Conservation (phyloP, 371 early-diverging fungal species). For the Blyttiomyces sp. region DNA sequence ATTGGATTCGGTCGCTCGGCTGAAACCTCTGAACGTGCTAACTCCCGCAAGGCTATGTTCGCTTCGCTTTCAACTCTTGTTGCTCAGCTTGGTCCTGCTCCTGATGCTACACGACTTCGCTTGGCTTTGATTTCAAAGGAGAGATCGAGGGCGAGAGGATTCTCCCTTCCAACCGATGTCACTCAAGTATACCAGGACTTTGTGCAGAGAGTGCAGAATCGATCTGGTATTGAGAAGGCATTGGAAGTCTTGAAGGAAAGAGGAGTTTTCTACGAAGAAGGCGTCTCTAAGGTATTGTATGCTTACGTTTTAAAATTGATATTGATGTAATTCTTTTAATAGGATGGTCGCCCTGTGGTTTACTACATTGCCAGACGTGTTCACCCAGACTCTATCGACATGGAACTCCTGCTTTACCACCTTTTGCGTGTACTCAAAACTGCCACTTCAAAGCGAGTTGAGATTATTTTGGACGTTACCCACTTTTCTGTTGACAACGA, state of each 20-base stretch:
- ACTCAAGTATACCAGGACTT: slow-evolving; percentile 1
- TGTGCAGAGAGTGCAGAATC: slow-evolving; percentile 17
- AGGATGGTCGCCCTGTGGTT: slow-evolving; percentile 68
- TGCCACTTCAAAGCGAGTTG: slow-evolving; percentile 59
- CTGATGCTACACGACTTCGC: slow-evolving; percentile 49
- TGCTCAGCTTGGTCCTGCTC: slow-evolving; percentile 81
- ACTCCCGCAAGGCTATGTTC: slow-evolving; percentile 34
- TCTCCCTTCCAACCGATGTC: background rate
- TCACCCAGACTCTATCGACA: slow-evolving; percentile 72
- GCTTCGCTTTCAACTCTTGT: slow-evolving; percentile 76
- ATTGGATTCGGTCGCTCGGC: too few species aligned
- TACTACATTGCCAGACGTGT: slow-evolving; percentile 81
- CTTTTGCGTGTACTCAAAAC: slow-evolving; percentile 54
- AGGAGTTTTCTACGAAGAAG: slow-evolving; percentile 77
- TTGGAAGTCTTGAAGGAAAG: slow-evolving; percentile 45
- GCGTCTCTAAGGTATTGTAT: slow-evolving; percentile 58
- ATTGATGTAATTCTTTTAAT: background rate
- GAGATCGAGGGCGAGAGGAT: background rate
- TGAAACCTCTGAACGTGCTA: background rate
- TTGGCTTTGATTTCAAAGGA: slow-evolving; percentile 17
- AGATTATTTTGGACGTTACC: slow-evolving; percentile 79
- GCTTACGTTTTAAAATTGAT: background rate
- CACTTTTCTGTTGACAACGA: slow-evolving; percentile 80
- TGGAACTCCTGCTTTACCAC: slow-evolving; percentile 62
- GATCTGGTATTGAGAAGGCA: slow-evolving; percentile 36